Evolutionary conservation across 108 stramenopile genomes (phyloP).

Genomic region (Conticribra weissflogii): DNA sequence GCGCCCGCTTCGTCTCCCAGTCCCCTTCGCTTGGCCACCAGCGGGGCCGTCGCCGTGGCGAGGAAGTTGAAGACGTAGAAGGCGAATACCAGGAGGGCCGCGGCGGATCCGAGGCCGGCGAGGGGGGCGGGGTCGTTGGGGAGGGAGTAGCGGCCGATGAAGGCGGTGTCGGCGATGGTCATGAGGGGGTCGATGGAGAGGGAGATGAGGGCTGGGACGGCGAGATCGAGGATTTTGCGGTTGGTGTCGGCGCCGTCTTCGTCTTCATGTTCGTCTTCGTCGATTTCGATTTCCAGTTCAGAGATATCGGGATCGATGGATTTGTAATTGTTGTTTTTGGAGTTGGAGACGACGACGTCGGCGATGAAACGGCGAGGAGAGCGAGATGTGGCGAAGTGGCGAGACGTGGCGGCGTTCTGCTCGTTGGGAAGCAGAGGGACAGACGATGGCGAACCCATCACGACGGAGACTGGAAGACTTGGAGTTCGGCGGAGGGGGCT

Average conservation of each 20-base stretch:
- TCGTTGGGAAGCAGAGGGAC: no score
- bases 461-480: no score
- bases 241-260: background rate
- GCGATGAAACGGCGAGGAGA: background rate
- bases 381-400: no score
- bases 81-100: slow-evolving; percentile 75
- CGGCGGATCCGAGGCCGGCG: slow-evolving; percentile 83
- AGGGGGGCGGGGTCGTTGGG: slow-evolving; percentile 63
- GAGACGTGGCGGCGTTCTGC: no score
- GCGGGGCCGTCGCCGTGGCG: slow-evolving; percentile 83
- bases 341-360: background rate
- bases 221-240: slow-evolving; percentile 62
- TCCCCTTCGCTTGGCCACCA: slow-evolving; percentile 66
- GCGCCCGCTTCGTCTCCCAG: slow-evolving; percentile 62
- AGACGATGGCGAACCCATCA: no score
- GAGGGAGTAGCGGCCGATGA: slow-evolving; percentile 70
- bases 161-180: slow-evolving; percentile 86
- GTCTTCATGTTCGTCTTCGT: background rate
- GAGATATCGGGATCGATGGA: background rate
- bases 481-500: no score
- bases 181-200: slow-evolving; percentile 84
- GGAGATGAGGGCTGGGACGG: slow-evolving; percentile 75
- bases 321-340: background rate
- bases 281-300: background rate
- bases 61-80: slow-evolving; percentile 88